Evolutionary conservation across 805 yeast species (phyloP).

Genomic region (Kazachstania bromeliacearum): DNA sequence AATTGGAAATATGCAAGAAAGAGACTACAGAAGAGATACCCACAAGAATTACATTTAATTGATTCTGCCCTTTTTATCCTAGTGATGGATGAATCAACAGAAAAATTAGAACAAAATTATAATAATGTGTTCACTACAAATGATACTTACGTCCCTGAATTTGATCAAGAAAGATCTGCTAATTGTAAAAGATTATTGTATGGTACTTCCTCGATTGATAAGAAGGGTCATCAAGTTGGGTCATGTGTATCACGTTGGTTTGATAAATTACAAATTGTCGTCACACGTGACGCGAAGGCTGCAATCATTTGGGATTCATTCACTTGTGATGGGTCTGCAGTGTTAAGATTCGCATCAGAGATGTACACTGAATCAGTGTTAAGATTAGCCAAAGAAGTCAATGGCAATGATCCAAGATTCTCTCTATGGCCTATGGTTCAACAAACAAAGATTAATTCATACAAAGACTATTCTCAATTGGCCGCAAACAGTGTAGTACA

Average conservation of each 20-base stretch:
- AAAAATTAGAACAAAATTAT: background rate
- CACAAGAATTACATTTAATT: constrained; percentile 35
- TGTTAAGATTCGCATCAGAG: constrained; percentile 78
- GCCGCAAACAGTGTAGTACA: constrained; percentile 11
- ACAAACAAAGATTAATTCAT: constrained; percentile 6
- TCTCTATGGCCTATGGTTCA: constrained; percentile 30
- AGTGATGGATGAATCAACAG: constrained; percentile 64
- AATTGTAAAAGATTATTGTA: constrained; percentile 60
- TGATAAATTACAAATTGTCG: constrained; percentile 77
- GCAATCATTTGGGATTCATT: constrained; percentile 87
- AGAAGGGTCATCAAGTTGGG: constrained; percentile 75
- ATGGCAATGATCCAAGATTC: constrained; percentile 39
- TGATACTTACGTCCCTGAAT: constrained; percentile 4
- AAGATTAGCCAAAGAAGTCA: constrained; percentile 71
- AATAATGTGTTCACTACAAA: constrained; percentile 2
- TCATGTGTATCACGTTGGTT: constrained; percentile 93
- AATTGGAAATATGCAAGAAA: constrained; percentile 72
- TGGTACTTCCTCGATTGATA: constrained; percentile 66
- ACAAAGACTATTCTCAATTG: constrained; percentile 6
- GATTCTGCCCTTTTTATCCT: constrained; percentile 76
- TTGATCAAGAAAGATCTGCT: constrained; percentile 11
- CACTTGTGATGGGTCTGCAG: constrained; percentile 90
- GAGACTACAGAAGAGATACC: constrained; percentile 33
- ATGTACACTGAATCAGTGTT: constrained; percentile 83
- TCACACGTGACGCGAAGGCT: constrained; percentile 77